phyloP scores from a whole-genome alignment of 2,329 filamentous ascomycete genomes.

The Diaporthe batatas region DNA sequence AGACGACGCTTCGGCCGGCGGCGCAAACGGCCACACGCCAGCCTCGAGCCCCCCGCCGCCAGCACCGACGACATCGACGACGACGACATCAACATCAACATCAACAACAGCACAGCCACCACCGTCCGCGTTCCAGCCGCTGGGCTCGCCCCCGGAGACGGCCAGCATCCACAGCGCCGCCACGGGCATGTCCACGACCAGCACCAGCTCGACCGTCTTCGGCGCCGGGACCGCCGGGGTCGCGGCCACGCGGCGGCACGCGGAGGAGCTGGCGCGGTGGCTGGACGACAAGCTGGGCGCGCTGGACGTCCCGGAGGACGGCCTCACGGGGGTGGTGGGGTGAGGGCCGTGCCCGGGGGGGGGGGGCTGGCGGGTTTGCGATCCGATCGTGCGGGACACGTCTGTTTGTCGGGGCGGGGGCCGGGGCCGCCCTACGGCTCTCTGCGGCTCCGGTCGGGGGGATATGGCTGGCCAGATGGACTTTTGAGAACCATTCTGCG shows the following conservation, averaged over 20 bases:
- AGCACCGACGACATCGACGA: background rate
- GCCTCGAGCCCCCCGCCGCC: conserved; percentile 46
- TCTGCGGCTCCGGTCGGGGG: background rate
- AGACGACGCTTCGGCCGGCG: conserved; percentile 1
- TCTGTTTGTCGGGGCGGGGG: background rate
- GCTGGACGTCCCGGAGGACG: conserved; percentile 66
- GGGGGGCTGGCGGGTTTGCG: background rate
- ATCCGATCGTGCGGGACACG: background rate
- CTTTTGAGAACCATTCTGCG: background rate
- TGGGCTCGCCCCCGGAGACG: conserved; percentile 57
- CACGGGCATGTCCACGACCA: conserved; percentile 52
- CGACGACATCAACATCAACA: background rate
- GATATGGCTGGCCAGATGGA: background rate
- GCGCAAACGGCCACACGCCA: conserved; percentile 35
- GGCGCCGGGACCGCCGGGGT: conserved; percentile 59
- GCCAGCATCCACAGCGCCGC: conserved; percentile 62
- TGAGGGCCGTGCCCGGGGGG: too few species aligned
- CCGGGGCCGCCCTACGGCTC: too few species aligned
- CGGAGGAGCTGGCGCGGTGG: conserved; percentile 70
- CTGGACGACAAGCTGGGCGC: conserved; percentile 71
- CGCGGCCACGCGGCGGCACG: conserved; percentile 66
- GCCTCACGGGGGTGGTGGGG: conserved; percentile 50
- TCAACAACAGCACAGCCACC: background rate
- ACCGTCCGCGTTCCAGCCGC: background rate
- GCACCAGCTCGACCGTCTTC: conserved; percentile 48